Evolutionary conservation across 345 rosid species (phyloP).

Genomic region (Lagerstroemia speciosa): DNA sequence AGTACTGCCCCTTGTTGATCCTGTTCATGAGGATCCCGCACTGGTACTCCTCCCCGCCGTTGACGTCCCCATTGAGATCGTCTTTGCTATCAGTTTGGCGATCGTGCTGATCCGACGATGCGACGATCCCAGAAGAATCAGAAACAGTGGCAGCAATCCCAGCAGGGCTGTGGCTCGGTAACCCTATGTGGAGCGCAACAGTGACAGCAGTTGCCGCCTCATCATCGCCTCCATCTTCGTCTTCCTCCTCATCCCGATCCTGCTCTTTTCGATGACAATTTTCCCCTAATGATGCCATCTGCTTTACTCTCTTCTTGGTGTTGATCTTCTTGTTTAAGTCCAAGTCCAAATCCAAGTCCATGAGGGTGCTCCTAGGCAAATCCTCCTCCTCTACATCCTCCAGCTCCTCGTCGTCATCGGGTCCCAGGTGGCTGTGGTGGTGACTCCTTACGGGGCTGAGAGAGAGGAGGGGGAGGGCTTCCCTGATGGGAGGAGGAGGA

Average conservation of each 20-base stretch:
- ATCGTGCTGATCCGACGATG: constrained; percentile 1
- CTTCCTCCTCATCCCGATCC: constrained; percentile 1
- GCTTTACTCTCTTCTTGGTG: constrained; percentile 4
- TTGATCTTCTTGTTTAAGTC: constrained; percentile 5
- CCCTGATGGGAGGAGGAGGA: constrained; percentile 62
- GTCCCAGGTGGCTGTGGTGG: not conserved
- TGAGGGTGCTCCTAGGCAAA: not conserved
- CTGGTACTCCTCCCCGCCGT: constrained; percentile 34
- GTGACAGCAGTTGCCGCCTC: constrained; percentile 42
- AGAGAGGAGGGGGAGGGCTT: constrained; percentile 73
- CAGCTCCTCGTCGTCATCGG: not conserved
- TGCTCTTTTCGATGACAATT: not conserved
- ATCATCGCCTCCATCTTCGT: not conserved
- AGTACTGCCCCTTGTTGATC: constrained; percentile 87
- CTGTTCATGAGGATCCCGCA: constrained; percentile 49
- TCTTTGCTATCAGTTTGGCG: not conserved
- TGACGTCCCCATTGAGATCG: constrained; percentile 23
- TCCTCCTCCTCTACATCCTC: not conserved
- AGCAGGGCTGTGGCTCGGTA: constrained; percentile 79
- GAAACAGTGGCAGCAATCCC: constrained; percentile 37
- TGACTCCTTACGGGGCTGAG: constrained; percentile 54
- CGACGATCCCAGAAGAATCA: not conserved
- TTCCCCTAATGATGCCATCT: not conserved
- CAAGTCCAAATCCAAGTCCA: constrained; percentile 8
- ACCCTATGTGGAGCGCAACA: constrained; percentile 90